phyloP scores from a whole-genome alignment of 225 moss, liverwort and hornwort genomes.

The Physcomitrellopsis africana region DNA sequence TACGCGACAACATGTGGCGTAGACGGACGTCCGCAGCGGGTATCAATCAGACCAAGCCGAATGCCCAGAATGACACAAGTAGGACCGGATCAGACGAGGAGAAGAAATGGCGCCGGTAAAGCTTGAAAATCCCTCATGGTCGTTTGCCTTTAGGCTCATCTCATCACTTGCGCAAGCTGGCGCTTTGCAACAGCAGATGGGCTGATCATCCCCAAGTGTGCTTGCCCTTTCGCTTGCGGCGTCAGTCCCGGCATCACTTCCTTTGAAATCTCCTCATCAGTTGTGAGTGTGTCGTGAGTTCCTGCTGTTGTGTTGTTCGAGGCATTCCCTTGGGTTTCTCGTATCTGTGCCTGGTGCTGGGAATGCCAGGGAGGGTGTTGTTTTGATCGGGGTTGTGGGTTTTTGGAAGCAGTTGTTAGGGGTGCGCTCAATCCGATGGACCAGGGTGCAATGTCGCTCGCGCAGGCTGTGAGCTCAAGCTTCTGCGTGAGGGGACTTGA shows the following conservation, averaged over 20 bases:
- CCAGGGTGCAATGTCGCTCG: slow-evolving; percentile 22
- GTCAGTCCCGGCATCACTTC: neutral
- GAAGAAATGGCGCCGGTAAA: too few relatives aligned
- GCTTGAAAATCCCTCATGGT: too few relatives aligned
- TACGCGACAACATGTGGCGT: too few relatives aligned
- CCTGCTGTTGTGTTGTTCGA: neutral
- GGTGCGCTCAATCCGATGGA: slow-evolving; percentile 8
- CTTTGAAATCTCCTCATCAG: neutral
- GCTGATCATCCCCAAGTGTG: too few relatives aligned
- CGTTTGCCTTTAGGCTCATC: too few relatives aligned
- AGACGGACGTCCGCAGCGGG: too few relatives aligned
- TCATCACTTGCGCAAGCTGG: too few relatives aligned
- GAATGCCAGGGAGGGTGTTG: neutral
- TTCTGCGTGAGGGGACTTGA: slow-evolving; percentile 20
- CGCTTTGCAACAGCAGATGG: too few relatives aligned
- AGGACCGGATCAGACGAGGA: too few relatives aligned
- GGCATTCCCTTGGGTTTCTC: neutral
- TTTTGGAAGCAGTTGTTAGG: slow-evolving; percentile 1
- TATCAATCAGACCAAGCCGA: too few relatives aligned
- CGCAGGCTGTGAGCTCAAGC: slow-evolving; percentile 9
- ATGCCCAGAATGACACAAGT: too few relatives aligned
- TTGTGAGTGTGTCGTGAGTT: neutral
- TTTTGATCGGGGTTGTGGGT: slow-evolving; percentile 7
- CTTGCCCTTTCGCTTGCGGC: too few relatives aligned
- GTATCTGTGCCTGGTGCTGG: neutral